Base-by-base conservation (phyloP, 2,329 filamentous ascomycete species). In the Verticillium nubilum region DNA sequence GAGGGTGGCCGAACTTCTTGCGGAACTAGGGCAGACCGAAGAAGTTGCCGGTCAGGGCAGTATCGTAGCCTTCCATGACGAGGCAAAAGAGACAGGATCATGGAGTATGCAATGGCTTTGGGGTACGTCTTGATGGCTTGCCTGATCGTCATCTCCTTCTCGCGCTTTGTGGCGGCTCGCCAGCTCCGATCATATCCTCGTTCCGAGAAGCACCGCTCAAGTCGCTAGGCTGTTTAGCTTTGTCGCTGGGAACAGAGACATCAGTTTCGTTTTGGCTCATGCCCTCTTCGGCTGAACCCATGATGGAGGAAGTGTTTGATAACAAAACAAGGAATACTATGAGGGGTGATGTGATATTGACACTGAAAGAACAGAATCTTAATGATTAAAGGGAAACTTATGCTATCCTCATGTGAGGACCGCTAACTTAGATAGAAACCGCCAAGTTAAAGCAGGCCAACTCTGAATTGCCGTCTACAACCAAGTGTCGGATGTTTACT, bases 61-160 rank as follows among this genome's bases (percentile, higher is more conserved):
- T 67, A 25, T 66, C 65, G 31, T 66, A 68, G 0, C 61, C 66
- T 54, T 68, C 66, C 66, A 68, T 68, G 19, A 68, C n/a, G n/a
- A n/a, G n/a, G n/a, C n/a, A n/a, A 67, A 2, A 65, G 56, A 56
- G 67, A 68, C 28, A 68, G 59, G 15, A 68, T 37, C 17, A 68
- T 47, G 2, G 66, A 68, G 63, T 65, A 68, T 4, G 59, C 65
- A 1, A 68, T 62, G 4, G 66, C 66, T 53, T 68, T 68, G 54
- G 66, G 66, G 31, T 68, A 68, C 52, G 26, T 25, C 37, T 52
- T 57, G 56, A 57, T 25, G 47, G 47, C 47, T 15, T 52, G 6
- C 47, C 7, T 52, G 47, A 52, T 52, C 19, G 47, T 52, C 47
- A 52, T 52, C 2, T 52, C 19, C n/a, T 50, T 52, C 19, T 52